A percentile compares a stretch with the other conserved stretches of the same genome.
Evolutionary conservation across 345 rosid species (phyloP).

Genomic region (Ricinus communis): DNA sequence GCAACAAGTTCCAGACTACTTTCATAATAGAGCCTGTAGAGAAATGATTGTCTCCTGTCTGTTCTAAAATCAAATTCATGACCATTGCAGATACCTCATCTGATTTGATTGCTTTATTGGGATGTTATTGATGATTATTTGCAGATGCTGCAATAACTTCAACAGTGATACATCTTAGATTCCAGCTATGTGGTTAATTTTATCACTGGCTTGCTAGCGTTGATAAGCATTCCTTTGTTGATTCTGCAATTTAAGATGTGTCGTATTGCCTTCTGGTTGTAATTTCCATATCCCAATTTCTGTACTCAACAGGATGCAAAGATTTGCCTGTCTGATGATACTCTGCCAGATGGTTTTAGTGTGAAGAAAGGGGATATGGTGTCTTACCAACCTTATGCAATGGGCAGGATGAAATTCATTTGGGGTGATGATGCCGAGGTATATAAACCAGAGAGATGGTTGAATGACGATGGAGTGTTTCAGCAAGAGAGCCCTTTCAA

Average conservation of each 20-base stretch:
- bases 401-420: constrained; percentile 65
- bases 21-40: not conserved
- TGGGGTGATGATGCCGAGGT: constrained; percentile 56
- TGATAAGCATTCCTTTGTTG: too few relatives aligned
- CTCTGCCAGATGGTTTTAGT: constrained; percentile 56
- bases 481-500: constrained; percentile 54
- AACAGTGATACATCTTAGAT: too few relatives aligned
- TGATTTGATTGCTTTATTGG: not conserved
- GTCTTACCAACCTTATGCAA: constrained; percentile 53
- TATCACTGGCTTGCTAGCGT: too few relatives aligned
- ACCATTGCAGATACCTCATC: not conserved
- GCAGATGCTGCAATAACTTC: not conserved
- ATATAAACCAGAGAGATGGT: constrained; percentile 59
- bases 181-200: too few relatives aligned
- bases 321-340: constrained; percentile 55
- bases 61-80: not conserved
- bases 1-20: not conserved
- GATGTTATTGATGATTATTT: not conserved
- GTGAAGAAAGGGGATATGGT: constrained; percentile 56
- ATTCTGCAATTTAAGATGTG: not conserved
- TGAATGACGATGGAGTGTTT: constrained; percentile 43
- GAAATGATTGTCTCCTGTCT: not conserved
- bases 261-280: not conserved
- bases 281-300: not conserved
- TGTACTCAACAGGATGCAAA: constrained; percentile 45